Evolutionary conservation across 2,329 filamentous ascomycete species (phyloP).

Genomic region (Fusarium chuoi): DNA sequence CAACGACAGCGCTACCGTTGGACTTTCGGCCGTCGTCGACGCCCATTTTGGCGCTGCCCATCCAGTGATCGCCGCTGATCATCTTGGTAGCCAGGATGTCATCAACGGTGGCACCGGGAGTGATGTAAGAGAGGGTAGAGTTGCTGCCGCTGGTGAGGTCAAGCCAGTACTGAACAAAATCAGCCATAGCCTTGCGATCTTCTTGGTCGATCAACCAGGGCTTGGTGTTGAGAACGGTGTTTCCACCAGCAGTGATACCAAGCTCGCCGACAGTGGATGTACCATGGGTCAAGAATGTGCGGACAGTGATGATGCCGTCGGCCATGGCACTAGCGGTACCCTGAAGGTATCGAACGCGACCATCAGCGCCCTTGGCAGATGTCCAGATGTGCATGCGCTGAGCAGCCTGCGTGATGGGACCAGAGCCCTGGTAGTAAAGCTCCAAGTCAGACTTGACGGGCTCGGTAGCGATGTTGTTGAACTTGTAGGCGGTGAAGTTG

Average conservation of each 20-base stretch:
- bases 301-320: slow-evolving; percentile 36
- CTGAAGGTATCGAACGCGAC: slow-evolving; percentile 39
- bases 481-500: slow-evolving; percentile 42
- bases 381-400: slow-evolving; percentile 45
- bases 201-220: slow-evolving; percentile 42
- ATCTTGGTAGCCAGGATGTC: slow-evolving; percentile 39
- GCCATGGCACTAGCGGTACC: slow-evolving; percentile 43
- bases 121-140: slow-evolving; percentile 39
- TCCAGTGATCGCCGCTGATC: slow-evolving; percentile 45
- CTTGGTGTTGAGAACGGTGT: slow-evolving; percentile 44
- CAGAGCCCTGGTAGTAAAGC: slow-evolving; percentile 42
- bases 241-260: slow-evolving; percentile 37
- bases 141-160: slow-evolving; percentile 34
- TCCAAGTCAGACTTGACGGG: slow-evolving; percentile 36
- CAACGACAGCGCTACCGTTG: slow-evolving; percentile 64
- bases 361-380: slow-evolving; percentile 37
- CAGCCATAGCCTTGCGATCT: slow-evolving; percentile 40
- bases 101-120: slow-evolving; percentile 26
- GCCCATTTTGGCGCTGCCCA: slow-evolving; percentile 54
- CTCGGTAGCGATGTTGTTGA: slow-evolving; percentile 30
- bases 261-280: slow-evolving; percentile 41
- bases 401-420: slow-evolving; percentile 42
- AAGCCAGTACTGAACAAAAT: slow-evolving; percentile 42
- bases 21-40: slow-evolving; percentile 57
- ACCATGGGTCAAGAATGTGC: slow-evolving; percentile 40